phyloP scores from a whole-genome alignment of 2,329 filamentous ascomycete genomes.

The Lasiodiplodia sp. region DNA sequence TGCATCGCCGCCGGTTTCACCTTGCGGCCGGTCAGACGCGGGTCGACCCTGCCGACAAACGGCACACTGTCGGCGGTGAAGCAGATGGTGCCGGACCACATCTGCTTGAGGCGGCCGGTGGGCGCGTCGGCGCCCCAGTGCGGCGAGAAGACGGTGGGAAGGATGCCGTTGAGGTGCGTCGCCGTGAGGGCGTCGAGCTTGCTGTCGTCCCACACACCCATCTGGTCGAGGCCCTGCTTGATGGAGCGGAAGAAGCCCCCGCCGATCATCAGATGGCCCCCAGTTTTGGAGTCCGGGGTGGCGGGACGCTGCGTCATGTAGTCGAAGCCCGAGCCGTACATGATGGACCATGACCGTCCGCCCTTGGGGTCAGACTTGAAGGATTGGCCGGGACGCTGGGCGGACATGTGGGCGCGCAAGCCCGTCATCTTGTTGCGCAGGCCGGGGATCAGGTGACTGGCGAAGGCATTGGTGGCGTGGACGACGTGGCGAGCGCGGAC shows the following conservation, averaged over 20 bases:
- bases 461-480: conserved; percentile 42
- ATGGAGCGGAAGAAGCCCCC: conserved; percentile 53
- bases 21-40: conserved; percentile 19
- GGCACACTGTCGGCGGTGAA: conserved; percentile 19
- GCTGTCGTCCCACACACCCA: conserved; percentile 50
- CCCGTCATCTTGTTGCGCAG: conserved; percentile 31
- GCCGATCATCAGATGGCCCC: conserved; percentile 53
- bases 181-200: conserved; percentile 25
- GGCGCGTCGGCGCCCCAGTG: conserved; percentile 22
- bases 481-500: conserved; percentile 34
- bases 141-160: conserved; percentile 30
- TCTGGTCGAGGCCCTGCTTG: conserved; percentile 26
- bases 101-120: conserved; percentile 11
- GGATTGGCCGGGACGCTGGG: background rate
- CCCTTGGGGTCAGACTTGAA: conserved; percentile 20
- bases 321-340: conserved; percentile 23
- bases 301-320: conserved; percentile 34
- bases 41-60: conserved; percentile 17
- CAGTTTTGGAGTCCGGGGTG: conserved; percentile 50
- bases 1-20: conserved; percentile 34
- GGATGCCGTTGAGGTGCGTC: conserved; percentile 35
- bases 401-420: conserved; percentile 26
- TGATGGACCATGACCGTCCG: conserved; percentile 39
- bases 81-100: conserved; percentile 40
- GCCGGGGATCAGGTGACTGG: conserved; percentile 39